These are phyloP conservation scores for Piromyces finnis DNA, from an alignment of 192 early-diverging fungal genomes.

Conservation along the genomic window DNA sequence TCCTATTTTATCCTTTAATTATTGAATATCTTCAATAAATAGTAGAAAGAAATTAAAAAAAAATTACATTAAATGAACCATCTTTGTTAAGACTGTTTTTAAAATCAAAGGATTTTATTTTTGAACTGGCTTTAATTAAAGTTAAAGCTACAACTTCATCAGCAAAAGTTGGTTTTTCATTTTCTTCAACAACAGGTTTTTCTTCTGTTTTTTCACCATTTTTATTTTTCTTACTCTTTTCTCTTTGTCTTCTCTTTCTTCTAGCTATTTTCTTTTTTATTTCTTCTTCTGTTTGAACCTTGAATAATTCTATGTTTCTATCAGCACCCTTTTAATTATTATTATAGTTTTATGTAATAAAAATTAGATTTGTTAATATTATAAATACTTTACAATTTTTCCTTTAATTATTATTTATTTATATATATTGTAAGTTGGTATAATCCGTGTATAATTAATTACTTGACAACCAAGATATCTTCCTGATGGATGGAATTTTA, in stretches of 20 bases:
- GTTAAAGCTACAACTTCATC: conserved; percentile 61
- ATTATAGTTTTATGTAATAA: too few species aligned
- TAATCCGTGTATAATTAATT: background rate
- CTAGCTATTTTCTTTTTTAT: conserved; percentile 69
- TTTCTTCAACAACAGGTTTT: conserved; percentile 10
- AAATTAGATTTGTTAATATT: too few species aligned
- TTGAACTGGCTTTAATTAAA: conserved; percentile 54
- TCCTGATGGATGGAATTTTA: conserved; percentile 63
- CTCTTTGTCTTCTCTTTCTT: conserved; percentile 53
- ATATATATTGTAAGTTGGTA: too few species aligned
- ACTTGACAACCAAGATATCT: conserved; percentile 55
- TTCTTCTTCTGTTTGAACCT: conserved; percentile 54
- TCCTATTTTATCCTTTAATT: too few species aligned
- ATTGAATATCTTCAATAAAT: too few species aligned
- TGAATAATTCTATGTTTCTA: conserved; percentile 66
- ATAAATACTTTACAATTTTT: too few species aligned
- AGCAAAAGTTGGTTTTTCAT: conserved; percentile 36
- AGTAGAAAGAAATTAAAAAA: conserved; percentile 13
- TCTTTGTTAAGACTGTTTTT: conserved; percentile 8
- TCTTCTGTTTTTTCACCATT: conserved; percentile 18
- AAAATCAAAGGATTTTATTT: conserved; percentile 69
- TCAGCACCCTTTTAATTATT: conserved; percentile 33
- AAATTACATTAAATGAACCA: background rate
- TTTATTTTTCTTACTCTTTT: conserved; percentile 40
- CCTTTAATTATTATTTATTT: too few species aligned